Conservation (phyloP, 1,139 yeast genomes). For the Entelexis sorbosivorans region DNA sequence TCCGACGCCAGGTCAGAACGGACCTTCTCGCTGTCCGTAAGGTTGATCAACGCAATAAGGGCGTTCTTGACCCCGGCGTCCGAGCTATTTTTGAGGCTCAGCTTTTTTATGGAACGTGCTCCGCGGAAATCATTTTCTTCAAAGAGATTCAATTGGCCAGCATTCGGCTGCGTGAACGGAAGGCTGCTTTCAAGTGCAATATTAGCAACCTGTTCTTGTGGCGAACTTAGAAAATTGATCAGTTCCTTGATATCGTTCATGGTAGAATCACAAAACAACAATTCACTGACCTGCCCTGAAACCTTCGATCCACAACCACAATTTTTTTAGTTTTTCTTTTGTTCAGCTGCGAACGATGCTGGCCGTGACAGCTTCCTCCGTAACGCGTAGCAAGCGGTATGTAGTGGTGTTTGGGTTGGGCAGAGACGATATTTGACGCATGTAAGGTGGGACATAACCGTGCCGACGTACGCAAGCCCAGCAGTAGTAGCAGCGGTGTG, state of each 20-base stretch:
- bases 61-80: slow-evolving; percentile 37
- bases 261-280: background rate
- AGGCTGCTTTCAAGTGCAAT: slow-evolving; percentile 79
- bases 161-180: slow-evolving; percentile 59
- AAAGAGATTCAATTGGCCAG: slow-evolving; percentile 50
- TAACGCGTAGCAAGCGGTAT: too few species aligned
- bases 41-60: slow-evolving; percentile 66
- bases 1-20: slow-evolving; percentile 58
- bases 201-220: slow-evolving; percentile 70
- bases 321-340: background rate
- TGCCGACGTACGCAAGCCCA: background rate
- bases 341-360: background rate
- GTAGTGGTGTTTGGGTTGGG: background rate
- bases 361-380: too few species aligned
- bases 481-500: background rate
- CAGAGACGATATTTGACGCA: background rate
- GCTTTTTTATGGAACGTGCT: slow-evolving; percentile 58
- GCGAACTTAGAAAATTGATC: slow-evolving; percentile 73
- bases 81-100: slow-evolving; percentile 42
- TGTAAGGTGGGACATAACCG: background rate
- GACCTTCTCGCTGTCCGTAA: slow-evolving; percentile 57
- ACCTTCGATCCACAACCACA: background rate
- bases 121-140: slow-evolving; percentile 61
- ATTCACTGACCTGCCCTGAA: background rate
- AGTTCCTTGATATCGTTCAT: slow-evolving; percentile 27